Evolutionary conservation across 2,329 filamentous ascomycete species (phyloP).

Genomic region (Beauveria asiatica): DNA sequence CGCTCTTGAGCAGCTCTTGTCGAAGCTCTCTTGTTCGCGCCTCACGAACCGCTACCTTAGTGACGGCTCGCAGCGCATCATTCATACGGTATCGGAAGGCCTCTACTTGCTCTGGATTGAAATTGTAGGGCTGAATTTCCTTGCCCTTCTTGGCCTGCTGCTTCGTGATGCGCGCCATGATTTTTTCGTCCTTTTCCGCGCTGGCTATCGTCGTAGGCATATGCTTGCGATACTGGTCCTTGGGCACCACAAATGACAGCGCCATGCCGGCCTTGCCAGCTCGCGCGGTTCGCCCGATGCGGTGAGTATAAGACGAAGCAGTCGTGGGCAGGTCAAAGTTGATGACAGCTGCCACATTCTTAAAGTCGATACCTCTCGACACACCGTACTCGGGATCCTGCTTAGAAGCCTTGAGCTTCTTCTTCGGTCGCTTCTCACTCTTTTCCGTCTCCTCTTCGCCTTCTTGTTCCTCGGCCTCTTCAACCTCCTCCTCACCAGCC

Average conservation of each 20-base stretch:
- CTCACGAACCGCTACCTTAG: conserved; percentile 80
- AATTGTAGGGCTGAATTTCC: conserved; percentile 81
- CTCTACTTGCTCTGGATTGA: conserved; percentile 90
- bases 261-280: conserved; percentile 91
- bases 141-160: conserved; percentile 72
- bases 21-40: conserved; percentile 80
- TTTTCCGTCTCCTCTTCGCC: conserved; percentile 18
- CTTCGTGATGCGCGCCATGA: conserved; percentile 70
- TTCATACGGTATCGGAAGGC: conserved; percentile 92
- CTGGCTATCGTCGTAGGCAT: conserved; percentile 71
- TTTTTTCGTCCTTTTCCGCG: conserved; percentile 74
- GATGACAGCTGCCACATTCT: conserved; percentile 86
- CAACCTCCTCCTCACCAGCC: conserved; percentile 30
- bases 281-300: conserved; percentile 86
- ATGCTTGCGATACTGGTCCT: conserved; percentile 77
- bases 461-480: conserved; percentile 35
- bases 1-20: conserved; percentile 83
- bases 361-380: conserved; percentile 90
- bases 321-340: conserved; percentile 92
- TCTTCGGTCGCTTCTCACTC: conserved; percentile 32
- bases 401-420: conserved; percentile 57
- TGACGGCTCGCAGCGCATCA: conserved; percentile 84
- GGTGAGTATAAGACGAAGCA: conserved; percentile 91
- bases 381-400: conserved; percentile 85
- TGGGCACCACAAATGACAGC: conserved; percentile 86